These are phyloP conservation scores for Staphylotrichum longicolle DNA, from an alignment of 495 filamentous ascomycete genomes.

Conservation along the genomic window DNA sequence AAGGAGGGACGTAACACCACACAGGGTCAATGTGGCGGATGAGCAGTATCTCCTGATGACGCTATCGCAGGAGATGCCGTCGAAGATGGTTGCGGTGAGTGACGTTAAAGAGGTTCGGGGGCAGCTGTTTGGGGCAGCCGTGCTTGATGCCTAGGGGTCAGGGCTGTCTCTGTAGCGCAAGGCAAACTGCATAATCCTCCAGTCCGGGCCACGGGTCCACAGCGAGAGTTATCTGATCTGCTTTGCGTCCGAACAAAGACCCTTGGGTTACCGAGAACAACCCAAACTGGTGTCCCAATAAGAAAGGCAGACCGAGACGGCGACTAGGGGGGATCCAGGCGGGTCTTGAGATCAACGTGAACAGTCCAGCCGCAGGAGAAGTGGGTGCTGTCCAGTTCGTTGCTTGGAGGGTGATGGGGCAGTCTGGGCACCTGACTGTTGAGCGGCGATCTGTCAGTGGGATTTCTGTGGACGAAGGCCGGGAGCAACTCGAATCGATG, in stretches of 20 bases:
- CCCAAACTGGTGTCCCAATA: neutral
- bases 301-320: neutral
- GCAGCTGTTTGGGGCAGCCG: neutral
- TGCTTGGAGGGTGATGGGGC: neutral
- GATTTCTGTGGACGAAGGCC: neutral
- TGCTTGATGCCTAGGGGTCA: neutral
- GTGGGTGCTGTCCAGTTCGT: neutral
- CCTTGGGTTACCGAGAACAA: neutral
- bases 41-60: neutral
- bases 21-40: neutral
- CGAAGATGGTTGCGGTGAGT: too few species aligned
- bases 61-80: neutral
- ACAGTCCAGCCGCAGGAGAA: neutral
- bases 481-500: neutral
- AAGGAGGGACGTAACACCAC: neutral
- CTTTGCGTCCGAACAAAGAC: neutral
- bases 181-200: slow-evolving; percentile 8
- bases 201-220: slow-evolving; percentile 16
- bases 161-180: neutral
- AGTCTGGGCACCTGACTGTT: neutral
- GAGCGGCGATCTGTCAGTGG: slow-evolving; percentile 3
- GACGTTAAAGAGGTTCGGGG: neutral
- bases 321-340: neutral
- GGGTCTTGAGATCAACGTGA: neutral
- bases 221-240: slow-evolving; percentile 25